phyloP scores from a whole-genome alignment of 2,329 filamentous ascomycete species.

The Pseudocercospora crystallina region DNA sequence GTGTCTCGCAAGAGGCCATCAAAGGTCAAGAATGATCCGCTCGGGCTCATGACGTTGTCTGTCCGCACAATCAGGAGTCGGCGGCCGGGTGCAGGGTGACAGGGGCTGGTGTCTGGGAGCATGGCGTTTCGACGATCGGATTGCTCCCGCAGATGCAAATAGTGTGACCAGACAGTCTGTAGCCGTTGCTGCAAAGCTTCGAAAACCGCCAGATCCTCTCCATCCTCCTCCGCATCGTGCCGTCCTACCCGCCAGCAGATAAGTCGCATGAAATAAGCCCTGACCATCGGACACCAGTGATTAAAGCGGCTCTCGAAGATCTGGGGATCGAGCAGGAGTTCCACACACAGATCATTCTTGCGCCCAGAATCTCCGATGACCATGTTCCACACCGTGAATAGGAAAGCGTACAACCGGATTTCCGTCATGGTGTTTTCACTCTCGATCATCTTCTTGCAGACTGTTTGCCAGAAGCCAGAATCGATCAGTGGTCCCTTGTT shows the following conservation, averaged over 20 bases:
- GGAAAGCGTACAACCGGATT: constrained; percentile 76
- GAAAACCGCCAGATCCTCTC: constrained; percentile 56
- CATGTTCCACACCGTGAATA: constrained; percentile 77
- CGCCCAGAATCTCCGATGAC: constrained; percentile 64
- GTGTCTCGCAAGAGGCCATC: constrained; percentile 56
- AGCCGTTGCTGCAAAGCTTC: constrained; percentile 66
- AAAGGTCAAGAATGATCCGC: constrained; percentile 61
- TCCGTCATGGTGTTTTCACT: constrained; percentile 90
- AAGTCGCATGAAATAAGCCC: constrained; percentile 87
- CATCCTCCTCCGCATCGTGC: constrained; percentile 61
- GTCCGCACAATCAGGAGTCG: constrained; percentile 86
- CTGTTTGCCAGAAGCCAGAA: constrained; percentile 83
- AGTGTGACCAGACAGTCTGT: constrained; percentile 74
- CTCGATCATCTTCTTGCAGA: constrained; percentile 73
- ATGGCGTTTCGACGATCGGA: constrained; percentile 59
- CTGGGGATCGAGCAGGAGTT: constrained; percentile 72
- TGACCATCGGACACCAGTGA: constrained; percentile 94
- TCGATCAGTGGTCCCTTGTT: constrained; percentile 57
- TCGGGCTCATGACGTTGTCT: constrained; percentile 60
- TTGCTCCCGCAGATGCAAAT: constrained; percentile 69
- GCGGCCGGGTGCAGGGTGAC: constrained; percentile 79
- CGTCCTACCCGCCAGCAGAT: constrained; percentile 86
- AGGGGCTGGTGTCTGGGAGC: constrained; percentile 74
- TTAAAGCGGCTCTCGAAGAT: constrained; percentile 82
- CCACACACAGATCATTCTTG: constrained; percentile 69